A percentile compares a stretch with the other conserved stretches of the same genome.
These are phyloP conservation scores for Cubamyces sp. DNA, from an alignment of 768 basidiomycete genomes.

Conservation along the genomic window DNA sequence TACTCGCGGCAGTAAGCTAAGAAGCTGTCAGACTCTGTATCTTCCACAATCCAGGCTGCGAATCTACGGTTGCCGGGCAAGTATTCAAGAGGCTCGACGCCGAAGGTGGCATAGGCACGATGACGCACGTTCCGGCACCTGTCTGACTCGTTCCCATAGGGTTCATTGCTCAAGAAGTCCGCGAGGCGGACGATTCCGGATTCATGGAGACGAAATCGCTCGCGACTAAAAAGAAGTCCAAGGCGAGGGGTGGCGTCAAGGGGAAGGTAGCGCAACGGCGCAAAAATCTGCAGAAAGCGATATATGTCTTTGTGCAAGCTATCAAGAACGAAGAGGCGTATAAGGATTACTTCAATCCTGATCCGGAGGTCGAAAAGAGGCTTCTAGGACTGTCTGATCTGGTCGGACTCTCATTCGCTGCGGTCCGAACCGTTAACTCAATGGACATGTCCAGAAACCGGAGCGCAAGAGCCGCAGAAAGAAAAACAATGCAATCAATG, in stretches of 20 bases:
- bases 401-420: conserved; percentile 41
- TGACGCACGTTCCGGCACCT: neutral
- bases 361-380: conserved; percentile 58
- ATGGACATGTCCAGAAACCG: conserved; percentile 23
- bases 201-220: conserved; percentile 46
- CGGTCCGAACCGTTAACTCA: conserved; percentile 13
- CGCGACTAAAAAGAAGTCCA: conserved; percentile 42
- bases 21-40: neutral
- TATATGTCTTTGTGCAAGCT: conserved; percentile 59
- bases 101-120: conserved; percentile 52
- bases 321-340: conserved; percentile 53
- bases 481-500: conserved; percentile 12
- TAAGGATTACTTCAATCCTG: conserved; percentile 70
- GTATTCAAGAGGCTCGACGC: conserved; percentile 70
- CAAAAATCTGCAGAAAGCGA: conserved; percentile 57
- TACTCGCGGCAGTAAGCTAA: conserved; percentile 11
- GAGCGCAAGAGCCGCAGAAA: conserved; percentile 24
- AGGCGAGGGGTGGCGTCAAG: conserved; percentile 39
- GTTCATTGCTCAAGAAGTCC: conserved; percentile 59
- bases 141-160: conserved; percentile 40
- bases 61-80: conserved; percentile 58
- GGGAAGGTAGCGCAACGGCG: conserved; percentile 46
- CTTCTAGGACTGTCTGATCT: conserved; percentile 62
- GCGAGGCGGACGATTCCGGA: conserved; percentile 53
- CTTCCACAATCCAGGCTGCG: conserved; percentile 46